A percentile compares a stretch with the other conserved stretches of the same genome.
These are phyloP conservation scores for Pleurotus giganteus DNA, from an alignment of 768 basidiomycete genomes.

Conservation along the genomic window DNA sequence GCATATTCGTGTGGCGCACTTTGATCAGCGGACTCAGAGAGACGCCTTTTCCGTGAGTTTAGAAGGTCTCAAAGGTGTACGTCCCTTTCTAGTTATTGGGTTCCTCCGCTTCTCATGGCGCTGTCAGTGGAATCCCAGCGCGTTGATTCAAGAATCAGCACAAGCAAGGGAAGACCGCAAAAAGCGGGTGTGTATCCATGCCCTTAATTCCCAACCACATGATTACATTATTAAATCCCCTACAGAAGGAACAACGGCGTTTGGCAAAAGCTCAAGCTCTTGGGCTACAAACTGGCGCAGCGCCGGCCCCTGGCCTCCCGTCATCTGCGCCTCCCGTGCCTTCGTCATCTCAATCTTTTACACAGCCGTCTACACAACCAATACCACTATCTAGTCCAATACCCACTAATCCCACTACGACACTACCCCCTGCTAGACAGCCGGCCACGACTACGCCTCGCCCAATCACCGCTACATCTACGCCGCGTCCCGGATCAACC, in stretches of 20 bases:
- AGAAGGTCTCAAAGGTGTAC: constrained; percentile 72
- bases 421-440: constrained; percentile 18
- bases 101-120: constrained; percentile 10
- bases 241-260: constrained; percentile 71
- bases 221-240: constrained; percentile 4
- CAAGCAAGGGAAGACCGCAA: constrained; percentile 78
- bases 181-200: constrained; percentile 56
- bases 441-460: constrained; percentile 24
- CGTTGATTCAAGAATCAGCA: constrained; percentile 62
- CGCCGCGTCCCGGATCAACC: constrained; percentile 32
- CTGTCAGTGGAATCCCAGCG: constrained; percentile 62
- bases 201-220: constrained; percentile 7
- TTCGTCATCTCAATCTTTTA: constrained; percentile 16
- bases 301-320: constrained; percentile 22
- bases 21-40: constrained; percentile 64
- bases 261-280: constrained; percentile 50
- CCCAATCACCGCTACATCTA: constrained; percentile 19
- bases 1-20: constrained; percentile 55
- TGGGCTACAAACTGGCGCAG: constrained; percentile 24
- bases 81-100: constrained; percentile 24
- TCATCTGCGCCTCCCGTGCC: constrained; percentile 29
- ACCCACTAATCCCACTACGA: constrained; percentile 20
- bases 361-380: constrained; percentile 18
- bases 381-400: constrained; percentile 32
- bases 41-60: constrained; percentile 74